These are phyloP conservation scores for Fusarium proliferatum DNA, from an alignment of 2,329 filamentous ascomycete species.

Conservation along the genomic window DNA sequence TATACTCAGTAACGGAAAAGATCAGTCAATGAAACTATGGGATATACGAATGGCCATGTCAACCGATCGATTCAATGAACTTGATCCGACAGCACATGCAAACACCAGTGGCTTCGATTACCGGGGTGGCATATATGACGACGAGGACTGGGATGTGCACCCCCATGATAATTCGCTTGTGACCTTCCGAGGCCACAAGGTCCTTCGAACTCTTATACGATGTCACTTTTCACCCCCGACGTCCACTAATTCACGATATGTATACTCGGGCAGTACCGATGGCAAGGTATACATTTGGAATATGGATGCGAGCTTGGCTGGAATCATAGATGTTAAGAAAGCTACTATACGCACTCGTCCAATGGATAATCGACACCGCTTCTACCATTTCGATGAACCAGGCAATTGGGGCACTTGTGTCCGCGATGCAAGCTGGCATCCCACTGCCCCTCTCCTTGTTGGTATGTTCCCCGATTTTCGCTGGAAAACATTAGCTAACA, in stretches of 20 bases:
- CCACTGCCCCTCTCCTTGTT: conserved; percentile 81
- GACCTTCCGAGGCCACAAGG: conserved; percentile 90
- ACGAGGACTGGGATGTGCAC: conserved; percentile 67
- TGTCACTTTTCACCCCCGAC: conserved; percentile 93
- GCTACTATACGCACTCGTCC: conserved; percentile 74
- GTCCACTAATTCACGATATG: conserved; percentile 89
- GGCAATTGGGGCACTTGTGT: conserved; percentile 80
- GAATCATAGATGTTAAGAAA: conserved; percentile 79
- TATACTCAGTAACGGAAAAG: conserved; percentile 92
- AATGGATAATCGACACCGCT: conserved; percentile 63
- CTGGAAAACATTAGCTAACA: conserved; percentile 21
- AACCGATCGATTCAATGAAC: conserved; percentile 69
- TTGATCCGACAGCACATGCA: conserved; percentile 67
- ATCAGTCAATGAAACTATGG: conserved; percentile 98
- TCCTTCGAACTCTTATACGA: conserved; percentile 89
- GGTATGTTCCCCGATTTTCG: conserved; percentile 54
- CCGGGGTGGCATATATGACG: conserved; percentile 73
- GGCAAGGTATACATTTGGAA: conserved; percentile 94
- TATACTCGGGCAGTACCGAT: conserved; percentile 91
- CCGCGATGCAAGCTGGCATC: conserved; percentile 91
- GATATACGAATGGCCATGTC: conserved; percentile 91
- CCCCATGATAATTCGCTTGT: conserved; percentile 92
- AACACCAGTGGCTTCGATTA: conserved; percentile 76
- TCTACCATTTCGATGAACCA: conserved; percentile 67
- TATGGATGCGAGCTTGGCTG: conserved; percentile 85